Base-by-base conservation (phyloP, 306 rosid genomes). In the Ziziphus jujuba region DNA sequence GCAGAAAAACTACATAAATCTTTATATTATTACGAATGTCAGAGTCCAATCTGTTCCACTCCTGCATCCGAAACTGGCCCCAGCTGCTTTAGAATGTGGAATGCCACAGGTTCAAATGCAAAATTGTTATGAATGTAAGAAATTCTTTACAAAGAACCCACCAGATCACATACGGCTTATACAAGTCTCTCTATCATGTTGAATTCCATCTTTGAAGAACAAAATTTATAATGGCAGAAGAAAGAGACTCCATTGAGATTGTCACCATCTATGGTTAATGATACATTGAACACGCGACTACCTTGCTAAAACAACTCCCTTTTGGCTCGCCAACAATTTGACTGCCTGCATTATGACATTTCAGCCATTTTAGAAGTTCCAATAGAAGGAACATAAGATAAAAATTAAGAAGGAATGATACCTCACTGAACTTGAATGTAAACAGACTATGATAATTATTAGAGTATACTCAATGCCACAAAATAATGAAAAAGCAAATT, bases 231-330 rank as follows among this genome's bases (percentile, higher is more conserved):
- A 93, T 69, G 69, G 86, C 80, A 51, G 85, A 73, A 10, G 98
- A 88, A 64, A 86, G 96, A 93, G 74, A 86, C 86, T 58, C 90
- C 97, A 61, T 74, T 61, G 34, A 88, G 97, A 80, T 83, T 83
- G 73, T 91, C 98, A 67, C 96, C 87, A 66, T 80, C 75, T 78
- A 77, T 79, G 45, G 83, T 67, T 84, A 85, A 79, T 60, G 87
- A 62, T 49, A 54, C 24, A 49, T 33, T 73, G 98, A 83, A 64
- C 83, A 69, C 79, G 88, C 96, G 68, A 88, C 84, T 76, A 93
- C 59, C 67, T 84, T 84, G 73, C 83, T 84, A 72, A 90, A 88
- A 80, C 81, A 78, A 61, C 62, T 63, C 86, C 86, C 56, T 75
- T 90, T 40, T 79, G 82, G 79, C 63, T 80, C 62, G 86, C 83